Percentiles rank a stretch among this genome's conserved stretches.
Conservation (phyloP, 192 early-diverging fungal species). For the Coemansia sp. region DNA sequence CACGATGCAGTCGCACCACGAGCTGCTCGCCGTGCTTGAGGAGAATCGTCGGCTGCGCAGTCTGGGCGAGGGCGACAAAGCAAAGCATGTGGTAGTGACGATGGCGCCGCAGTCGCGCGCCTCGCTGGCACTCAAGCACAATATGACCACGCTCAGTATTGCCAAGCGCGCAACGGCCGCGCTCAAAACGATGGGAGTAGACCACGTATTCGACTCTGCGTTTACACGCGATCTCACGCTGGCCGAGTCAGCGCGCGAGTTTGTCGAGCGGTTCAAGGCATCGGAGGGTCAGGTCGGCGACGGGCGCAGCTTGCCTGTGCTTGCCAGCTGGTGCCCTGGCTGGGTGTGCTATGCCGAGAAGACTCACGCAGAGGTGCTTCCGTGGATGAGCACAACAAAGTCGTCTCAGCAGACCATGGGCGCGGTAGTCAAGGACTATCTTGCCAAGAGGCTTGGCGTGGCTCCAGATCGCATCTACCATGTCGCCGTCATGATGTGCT, state of each 20-base stretch:
- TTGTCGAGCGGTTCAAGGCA: slow-evolving; percentile 73
- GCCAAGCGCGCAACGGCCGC: slow-evolving; percentile 72
- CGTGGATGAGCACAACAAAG: slow-evolving; percentile 85
- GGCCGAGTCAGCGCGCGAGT: slow-evolving; percentile 83
- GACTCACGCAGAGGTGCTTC: slow-evolving; percentile 88
- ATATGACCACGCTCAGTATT: slow-evolving; percentile 67
- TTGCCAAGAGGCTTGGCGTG: slow-evolving; percentile 66
- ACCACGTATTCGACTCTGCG: slow-evolving; percentile 87
- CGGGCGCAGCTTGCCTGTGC: slow-evolving; percentile 57
- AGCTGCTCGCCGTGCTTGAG: slow-evolving; percentile 62
- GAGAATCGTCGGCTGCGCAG: slow-evolving; percentile 37
- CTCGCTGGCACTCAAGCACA: slow-evolving; percentile 87
- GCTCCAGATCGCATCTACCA: slow-evolving; percentile 86
- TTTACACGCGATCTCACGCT: slow-evolving; percentile 90
- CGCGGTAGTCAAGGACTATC: slow-evolving; percentile 83
- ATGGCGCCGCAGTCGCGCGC: slow-evolving; percentile 90
- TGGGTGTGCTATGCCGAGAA: slow-evolving; percentile 99
- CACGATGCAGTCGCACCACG: slow-evolving; percentile 90
- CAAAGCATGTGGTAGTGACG: slow-evolving; percentile 73
- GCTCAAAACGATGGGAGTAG: slow-evolving; percentile 81
- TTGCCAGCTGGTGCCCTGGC: slow-evolving; percentile 73
- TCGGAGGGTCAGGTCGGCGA: slow-evolving; percentile 38
- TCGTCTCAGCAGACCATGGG: slow-evolving; percentile 99
- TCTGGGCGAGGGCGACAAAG: slow-evolving; percentile 17
- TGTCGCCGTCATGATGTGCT: slow-evolving; percentile 97